Base-by-base conservation (phyloP, 768 basidiomycete genomes). In the Mycena kentingensis region DNA sequence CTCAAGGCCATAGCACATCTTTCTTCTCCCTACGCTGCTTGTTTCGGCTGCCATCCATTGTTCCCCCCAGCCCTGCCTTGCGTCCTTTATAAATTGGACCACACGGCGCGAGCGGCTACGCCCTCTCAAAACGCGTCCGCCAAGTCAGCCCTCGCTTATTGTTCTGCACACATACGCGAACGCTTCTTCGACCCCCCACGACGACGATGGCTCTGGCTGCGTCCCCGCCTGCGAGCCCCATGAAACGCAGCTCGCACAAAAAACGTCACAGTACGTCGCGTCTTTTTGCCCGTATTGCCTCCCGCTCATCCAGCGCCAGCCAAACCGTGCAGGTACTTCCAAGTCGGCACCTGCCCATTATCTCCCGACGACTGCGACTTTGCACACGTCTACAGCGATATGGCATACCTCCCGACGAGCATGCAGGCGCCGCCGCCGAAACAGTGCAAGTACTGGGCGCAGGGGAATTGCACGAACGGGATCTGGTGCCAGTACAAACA, bases 401-500 rank as follows among this genome's bases (percentile, higher is more conserved):
- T n/a, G n/a, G n/a, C n/a, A n/a, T 41, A 32, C 22, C 31, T 42
- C 11, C 41, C 41, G 11, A 10, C 36, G 11, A 19, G 31, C 31
- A 32, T 32, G 31, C 31, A 8, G 8, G 31, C 49, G 1, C 31
- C 29, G 34, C 19, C 49, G 44, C 53, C 52, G 19, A 59, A 59
- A 28, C 57, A 54, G 26, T 55, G 57, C 21, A 49, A 53, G 4
- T 59, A 55, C 28, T 59, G 54, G 25, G 46, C 54, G 0, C 57
- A 55, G 29, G 57, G 57, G 15, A 55, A 44, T 34, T 58, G 52
- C 31, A 58, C 52, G 27, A 58, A 54, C 13, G 57, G 57, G 15
- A 54, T 58, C n/a, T 58, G 57, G 57, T 59, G 57, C 32, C 52
- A 52, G 21, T 59, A 59, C 24, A n/a, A 26, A 18, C 57, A 55